phyloP scores from a whole-genome alignment of 1,284 basidiomycete species.

The Ceratobasidium sp. region DNA sequence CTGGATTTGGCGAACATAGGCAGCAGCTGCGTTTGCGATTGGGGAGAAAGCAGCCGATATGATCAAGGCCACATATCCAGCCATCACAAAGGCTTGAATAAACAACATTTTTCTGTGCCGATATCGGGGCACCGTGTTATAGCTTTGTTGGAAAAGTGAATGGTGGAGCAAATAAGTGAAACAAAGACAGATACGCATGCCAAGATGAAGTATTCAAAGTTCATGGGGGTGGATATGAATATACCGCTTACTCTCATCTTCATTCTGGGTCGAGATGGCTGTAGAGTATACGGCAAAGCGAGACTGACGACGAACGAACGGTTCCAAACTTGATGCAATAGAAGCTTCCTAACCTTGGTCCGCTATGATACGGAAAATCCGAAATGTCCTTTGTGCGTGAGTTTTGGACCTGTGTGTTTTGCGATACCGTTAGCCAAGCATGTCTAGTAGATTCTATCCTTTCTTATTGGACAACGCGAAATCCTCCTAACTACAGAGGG shows the following conservation, averaged over 20 bases:
- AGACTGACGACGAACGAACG: neutral
- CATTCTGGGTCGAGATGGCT: neutral
- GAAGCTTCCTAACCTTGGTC: neutral
- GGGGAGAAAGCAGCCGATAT: constrained; percentile 70
- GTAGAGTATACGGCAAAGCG: neutral
- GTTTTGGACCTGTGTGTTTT: neutral
- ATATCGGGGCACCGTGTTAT: too few species aligned
- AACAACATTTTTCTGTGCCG: neutral
- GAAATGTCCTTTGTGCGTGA: neutral
- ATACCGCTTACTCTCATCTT: too few species aligned
- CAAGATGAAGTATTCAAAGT: too few species aligned
- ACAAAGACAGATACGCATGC: neutral
- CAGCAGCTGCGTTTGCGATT: constrained; percentile 63
- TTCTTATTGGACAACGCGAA: neutral
- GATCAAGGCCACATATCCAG: constrained; percentile 52
- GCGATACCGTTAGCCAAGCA: neutral
- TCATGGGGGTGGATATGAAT: too few species aligned
- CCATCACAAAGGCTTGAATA: neutral
- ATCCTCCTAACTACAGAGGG: neutral
- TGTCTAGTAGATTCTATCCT: neutral
- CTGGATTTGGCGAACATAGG: constrained; percentile 53
- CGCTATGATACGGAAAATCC: neutral
- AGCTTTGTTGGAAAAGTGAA: neutral
- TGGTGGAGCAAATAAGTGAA: neutral
- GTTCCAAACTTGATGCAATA: neutral